Percentiles rank a stretch among this genome's conserved stretches.
phyloP scores from a whole-genome alignment of 371 early-diverging fungal genomes.

The Mortierella sp. region DNA sequence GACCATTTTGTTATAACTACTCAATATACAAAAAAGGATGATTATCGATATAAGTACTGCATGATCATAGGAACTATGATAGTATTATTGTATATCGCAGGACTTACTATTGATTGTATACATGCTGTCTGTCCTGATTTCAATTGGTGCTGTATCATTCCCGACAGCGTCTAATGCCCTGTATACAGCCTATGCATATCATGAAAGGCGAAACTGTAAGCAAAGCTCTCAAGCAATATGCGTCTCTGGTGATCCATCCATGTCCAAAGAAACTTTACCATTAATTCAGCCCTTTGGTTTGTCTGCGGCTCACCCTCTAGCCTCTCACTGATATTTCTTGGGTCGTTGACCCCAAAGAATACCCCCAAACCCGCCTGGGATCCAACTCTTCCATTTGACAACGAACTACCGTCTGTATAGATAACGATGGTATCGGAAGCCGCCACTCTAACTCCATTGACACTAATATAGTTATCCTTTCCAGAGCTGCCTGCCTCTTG shows the following conservation, averaged over 20 bases:
- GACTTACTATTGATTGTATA: conserved; percentile 73
- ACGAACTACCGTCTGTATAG: conserved; percentile 88
- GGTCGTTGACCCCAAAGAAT: conserved; percentile 81
- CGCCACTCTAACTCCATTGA: conserved; percentile 23
- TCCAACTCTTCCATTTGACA: conserved; percentile 70
- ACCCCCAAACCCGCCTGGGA: conserved; percentile 88
- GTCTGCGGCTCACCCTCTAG: conserved; percentile 76
- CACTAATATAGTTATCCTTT: conserved; percentile 19
- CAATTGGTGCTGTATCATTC: conserved; percentile 40
- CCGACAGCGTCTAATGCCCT: conserved; percentile 73
- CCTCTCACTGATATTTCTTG: conserved; percentile 79
- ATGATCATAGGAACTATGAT: neutral
- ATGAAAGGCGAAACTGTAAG: neutral
- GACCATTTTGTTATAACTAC: conserved; percentile 76
- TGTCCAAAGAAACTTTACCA: conserved; percentile 44
- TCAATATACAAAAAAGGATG: neutral
- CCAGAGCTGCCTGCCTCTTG: neutral
- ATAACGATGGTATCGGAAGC: conserved; percentile 55
- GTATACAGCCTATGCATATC: conserved; percentile 67
- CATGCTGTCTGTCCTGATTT: conserved; percentile 80
- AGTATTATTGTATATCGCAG: neutral
- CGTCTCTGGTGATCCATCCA: neutral
- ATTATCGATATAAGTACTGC: neutral
- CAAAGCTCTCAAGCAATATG: neutral
- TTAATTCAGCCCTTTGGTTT: conserved; percentile 90